These are phyloP conservation scores for Arabis alpina DNA, from an alignment of 345 rosid species.

Conservation along the genomic window DNA sequence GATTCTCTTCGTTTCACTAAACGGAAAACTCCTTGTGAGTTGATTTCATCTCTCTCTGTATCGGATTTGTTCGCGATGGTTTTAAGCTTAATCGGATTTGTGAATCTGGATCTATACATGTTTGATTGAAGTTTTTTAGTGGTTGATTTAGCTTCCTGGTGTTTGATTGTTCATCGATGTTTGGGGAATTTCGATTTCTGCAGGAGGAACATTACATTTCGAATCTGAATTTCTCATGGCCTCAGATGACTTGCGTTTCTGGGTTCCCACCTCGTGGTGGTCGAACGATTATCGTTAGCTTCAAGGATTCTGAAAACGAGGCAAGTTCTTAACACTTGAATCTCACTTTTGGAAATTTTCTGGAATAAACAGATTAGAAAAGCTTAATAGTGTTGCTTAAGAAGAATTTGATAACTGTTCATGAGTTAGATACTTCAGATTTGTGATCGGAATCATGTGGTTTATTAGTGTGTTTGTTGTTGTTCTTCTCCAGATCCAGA, in stretches of 20 bases:
- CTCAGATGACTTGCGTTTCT: conserved; percentile 70
- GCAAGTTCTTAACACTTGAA: conserved; percentile 39
- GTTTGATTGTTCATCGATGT: conserved; percentile 9
- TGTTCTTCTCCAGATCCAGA: conserved; percentile 68
- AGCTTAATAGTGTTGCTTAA: not conserved
- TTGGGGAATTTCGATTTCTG: conserved; percentile 27
- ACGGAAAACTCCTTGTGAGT: conserved; percentile 66
- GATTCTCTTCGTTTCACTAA: conserved; percentile 58
- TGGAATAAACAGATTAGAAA: not conserved
- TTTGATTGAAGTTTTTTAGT: not conserved
- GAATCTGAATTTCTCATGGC: conserved; percentile 82
- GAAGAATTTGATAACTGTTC: not conserved
- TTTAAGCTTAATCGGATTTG: conserved; percentile 5
- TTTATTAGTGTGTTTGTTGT: conserved; percentile 14
- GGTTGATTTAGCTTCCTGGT: not conserved
- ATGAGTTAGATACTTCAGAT: conserved; percentile 12
- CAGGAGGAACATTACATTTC: conserved; percentile 94
- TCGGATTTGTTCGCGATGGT: conserved; percentile 26
- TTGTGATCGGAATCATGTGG: conserved; percentile 1
- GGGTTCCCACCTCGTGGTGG: conserved; percentile 76
- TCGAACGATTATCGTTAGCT: conserved; percentile 72
- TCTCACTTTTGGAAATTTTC: conserved; percentile 8
- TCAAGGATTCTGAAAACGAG: conserved; percentile 57
- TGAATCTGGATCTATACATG: conserved; percentile 6
- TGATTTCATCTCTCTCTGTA: not conserved